These are phyloP conservation scores for Flueggea neowawraea DNA, from an alignment of 441 rosid species.

Conservation along the genomic window DNA sequence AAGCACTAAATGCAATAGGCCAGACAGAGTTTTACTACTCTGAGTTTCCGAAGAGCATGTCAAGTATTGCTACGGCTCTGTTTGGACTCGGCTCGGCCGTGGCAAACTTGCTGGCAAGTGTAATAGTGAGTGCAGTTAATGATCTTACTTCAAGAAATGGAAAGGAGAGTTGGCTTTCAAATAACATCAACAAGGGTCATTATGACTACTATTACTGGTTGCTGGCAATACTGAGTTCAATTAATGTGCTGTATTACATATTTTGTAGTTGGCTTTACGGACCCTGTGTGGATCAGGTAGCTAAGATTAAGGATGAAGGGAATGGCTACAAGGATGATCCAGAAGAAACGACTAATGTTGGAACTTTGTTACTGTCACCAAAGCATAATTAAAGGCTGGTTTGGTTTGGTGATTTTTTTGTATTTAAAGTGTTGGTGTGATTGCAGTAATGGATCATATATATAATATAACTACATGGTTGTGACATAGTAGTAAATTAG, in stretches of 20 bases:
- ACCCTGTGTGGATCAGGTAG: constrained; percentile 38
- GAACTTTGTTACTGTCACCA: neutral
- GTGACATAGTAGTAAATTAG: too few species aligned
- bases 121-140: constrained; percentile 42
- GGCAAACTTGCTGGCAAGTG: constrained; percentile 64
- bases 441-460: too few species aligned
- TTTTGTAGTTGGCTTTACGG: constrained; percentile 78
- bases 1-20: constrained; percentile 75
- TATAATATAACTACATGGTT: too few species aligned
- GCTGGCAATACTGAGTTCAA: constrained; percentile 51
- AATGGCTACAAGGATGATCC: constrained; percentile 31
- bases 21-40: constrained; percentile 86
- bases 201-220: constrained; percentile 82
- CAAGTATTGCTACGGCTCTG: constrained; percentile 70
- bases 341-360: constrained; percentile 27
- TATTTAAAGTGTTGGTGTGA: too few species aligned
- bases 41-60: constrained; percentile 87
- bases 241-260: constrained; percentile 64
- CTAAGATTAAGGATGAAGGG: constrained; percentile 28
- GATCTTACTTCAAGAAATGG: constrained; percentile 43
- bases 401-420: too few species aligned
- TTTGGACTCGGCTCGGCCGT: constrained; percentile 75
- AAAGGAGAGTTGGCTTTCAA: constrained; percentile 63
- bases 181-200: constrained; percentile 64
- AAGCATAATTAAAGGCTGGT: too few species aligned